Base-by-base conservation (phyloP, 140 eudicot species). In the Senecio squalidus region DNA sequence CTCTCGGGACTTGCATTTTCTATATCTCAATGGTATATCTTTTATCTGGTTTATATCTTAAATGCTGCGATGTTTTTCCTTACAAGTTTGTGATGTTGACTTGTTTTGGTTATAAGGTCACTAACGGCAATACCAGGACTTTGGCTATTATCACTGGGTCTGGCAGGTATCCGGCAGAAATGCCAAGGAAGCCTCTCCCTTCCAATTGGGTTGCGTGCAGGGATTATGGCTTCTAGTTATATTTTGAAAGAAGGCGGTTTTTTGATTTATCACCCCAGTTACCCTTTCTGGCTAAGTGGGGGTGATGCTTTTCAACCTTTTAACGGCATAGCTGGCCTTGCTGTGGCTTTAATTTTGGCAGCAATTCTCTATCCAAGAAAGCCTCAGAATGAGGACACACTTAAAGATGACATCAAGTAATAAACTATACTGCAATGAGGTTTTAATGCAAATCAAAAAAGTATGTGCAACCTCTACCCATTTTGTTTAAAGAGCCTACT, bases 161-260 rank as follows among this genome's bases (percentile, higher is more conserved):
- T 92, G 23, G 72, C 95, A 5, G 94, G 96, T 49, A 84, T 76
- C 54, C 82, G 86, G 16, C 73, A 82, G 60, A 82, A 78, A 77
- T 65, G 36, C 65, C 53, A 74, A 59, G 98, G 98, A 52, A 88
- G 84, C 68, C 94, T 88, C 58, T 78, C 74, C 22, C 27, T 84
- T 71, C 95, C 96, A 50, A 80, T 88, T 8, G 99, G 96, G 26
- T 30, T 92, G 49, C 95, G 89, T 6, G 60, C 96, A 44, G 99
- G 99, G 62, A 84, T 92, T 36, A 62, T 82, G 75, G 74, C 84
- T 60, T 75, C 87, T 11, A 79, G 80, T 69, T 71, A 40, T 62
- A 38, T 82, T 49, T 66, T 92, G 51, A 82, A 76, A 78, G 73
- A 28, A 41, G 89, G 94, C 1, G 93, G 87, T 4, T 76, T 84